Evolutionary conservation across 768 basidiomycete genomes (phyloP).

Genomic region (Suillus subluteus): DNA sequence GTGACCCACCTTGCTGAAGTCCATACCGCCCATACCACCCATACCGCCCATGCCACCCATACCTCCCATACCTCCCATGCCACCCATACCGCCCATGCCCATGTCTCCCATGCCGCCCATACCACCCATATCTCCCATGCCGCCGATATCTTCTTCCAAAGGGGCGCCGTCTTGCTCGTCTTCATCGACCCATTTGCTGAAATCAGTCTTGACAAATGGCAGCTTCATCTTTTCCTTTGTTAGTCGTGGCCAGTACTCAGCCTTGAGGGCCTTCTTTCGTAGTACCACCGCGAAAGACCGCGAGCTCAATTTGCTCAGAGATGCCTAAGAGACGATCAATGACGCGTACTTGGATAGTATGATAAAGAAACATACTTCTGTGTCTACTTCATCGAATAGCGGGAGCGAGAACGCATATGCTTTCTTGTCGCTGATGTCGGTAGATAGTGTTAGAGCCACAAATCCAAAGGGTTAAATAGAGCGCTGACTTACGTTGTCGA

Average conservation of each 20-base stretch:
- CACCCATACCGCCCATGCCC: conserved; percentile 52
- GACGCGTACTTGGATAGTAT: conserved; percentile 11
- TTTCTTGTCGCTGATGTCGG: conserved; percentile 47
- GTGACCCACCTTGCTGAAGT: conserved; percentile 62
- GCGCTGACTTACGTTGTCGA: conserved; percentile 57
- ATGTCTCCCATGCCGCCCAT: conserved; percentile 62
- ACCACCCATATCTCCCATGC: conserved; percentile 42
- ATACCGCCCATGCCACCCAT: conserved; percentile 45
- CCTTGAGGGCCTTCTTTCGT: conserved; percentile 76
- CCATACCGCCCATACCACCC: conserved; percentile 52
- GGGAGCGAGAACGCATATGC: conserved; percentile 78
- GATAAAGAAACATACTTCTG: conserved; percentile 56
- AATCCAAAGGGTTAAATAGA: not conserved
- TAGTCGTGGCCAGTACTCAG: conserved; percentile 91
- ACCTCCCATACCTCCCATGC: conserved; percentile 46
- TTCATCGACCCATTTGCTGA: conserved; percentile 95
- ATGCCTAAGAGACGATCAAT: conserved; percentile 46
- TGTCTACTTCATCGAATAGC: conserved; percentile 73
- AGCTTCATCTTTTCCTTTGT: conserved; percentile 86
- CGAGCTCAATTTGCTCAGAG: conserved; percentile 60
- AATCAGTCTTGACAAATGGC: conserved; percentile 91
- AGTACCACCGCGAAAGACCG: conserved; percentile 72
- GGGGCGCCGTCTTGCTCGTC: conserved; percentile 85
- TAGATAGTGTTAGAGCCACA: conserved; percentile 16
- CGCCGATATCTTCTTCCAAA: conserved; percentile 41